These are phyloP conservation scores for Sordariomycetes sp. DNA, from an alignment of 2,329 filamentous ascomycete genomes.

Conservation along the genomic window DNA sequence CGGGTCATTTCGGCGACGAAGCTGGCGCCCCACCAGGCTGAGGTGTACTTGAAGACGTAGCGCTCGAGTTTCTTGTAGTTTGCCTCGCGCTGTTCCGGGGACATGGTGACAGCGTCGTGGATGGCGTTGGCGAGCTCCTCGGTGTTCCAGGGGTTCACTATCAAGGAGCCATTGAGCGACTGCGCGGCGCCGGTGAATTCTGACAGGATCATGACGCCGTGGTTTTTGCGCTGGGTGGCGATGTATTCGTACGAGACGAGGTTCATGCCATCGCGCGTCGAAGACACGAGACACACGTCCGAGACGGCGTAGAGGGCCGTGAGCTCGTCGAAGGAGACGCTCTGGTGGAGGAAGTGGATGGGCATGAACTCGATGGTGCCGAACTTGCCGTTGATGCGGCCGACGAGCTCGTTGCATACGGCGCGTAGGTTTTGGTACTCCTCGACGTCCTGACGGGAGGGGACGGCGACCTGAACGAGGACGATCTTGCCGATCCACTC, in stretches of 20 bases:
- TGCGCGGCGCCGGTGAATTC: constrained; percentile 96
- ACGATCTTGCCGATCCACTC: constrained; percentile 98
- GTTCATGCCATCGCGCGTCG: constrained; percentile 98
- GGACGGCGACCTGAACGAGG: constrained; percentile 90
- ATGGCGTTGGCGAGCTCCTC: constrained; percentile 90
- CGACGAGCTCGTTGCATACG: constrained; percentile 93
- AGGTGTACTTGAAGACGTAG: constrained; percentile 97
- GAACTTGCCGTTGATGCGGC: constrained; percentile 93
- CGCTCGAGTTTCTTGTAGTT: constrained; percentile 90
- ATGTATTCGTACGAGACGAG: constrained; percentile 98
- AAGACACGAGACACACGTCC: constrained; percentile 86
- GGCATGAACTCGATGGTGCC: constrained; percentile 98
- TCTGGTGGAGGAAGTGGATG: constrained; percentile 97
- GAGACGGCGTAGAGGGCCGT: constrained; percentile 88
- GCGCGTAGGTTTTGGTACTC: constrained; percentile 95
- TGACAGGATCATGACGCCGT: constrained; percentile 89
- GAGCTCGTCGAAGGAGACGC: constrained; percentile 87
- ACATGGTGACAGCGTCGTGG: constrained; percentile 95
- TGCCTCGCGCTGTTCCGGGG: constrained; percentile 71
- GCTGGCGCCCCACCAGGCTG: constrained; percentile 90
- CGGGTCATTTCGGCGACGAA: constrained; percentile 78
- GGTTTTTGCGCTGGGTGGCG: constrained; percentile 79
- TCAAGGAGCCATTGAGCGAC: constrained; percentile 83
- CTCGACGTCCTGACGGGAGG: constrained; percentile 89
- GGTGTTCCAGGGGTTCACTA: constrained; percentile 98